phyloP scores from a whole-genome alignment of 2,329 filamentous ascomycete species.

The Colletotrichum musae region DNA sequence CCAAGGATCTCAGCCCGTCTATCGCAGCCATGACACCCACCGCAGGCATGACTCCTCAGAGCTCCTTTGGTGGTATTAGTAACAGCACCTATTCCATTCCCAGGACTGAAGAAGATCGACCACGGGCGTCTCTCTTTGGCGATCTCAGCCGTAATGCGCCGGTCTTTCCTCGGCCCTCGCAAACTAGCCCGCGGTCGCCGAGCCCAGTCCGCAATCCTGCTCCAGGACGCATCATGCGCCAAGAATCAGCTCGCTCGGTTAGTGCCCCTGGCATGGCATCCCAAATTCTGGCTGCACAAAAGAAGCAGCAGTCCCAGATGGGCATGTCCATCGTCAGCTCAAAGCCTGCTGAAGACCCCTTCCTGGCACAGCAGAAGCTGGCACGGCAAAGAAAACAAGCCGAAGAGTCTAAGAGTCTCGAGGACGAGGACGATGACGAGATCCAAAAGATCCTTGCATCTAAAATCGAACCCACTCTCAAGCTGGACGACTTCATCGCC shows the following conservation, averaged over 20 bases:
- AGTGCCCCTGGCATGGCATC: slow-evolving; percentile 73
- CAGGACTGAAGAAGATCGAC: slow-evolving; percentile 60
- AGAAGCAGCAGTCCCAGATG: slow-evolving; percentile 54
- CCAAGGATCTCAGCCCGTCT: slow-evolving; percentile 73
- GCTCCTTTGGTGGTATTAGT: slow-evolving; percentile 68
- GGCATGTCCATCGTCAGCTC: slow-evolving; percentile 58
- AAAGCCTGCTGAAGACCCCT: slow-evolving; percentile 60
- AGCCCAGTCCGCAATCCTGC: slow-evolving; percentile 76
- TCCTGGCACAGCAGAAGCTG: slow-evolving; percentile 65
- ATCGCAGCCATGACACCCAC: slow-evolving; percentile 61
- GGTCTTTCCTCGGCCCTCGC: slow-evolving; percentile 67
- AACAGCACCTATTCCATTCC: slow-evolving; percentile 64
- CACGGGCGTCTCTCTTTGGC: slow-evolving; percentile 66
- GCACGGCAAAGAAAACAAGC: slow-evolving; percentile 69
- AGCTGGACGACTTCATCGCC: slow-evolving; percentile 78
- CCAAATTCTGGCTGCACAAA: slow-evolving; percentile 61
- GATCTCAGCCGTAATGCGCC: slow-evolving; percentile 66
- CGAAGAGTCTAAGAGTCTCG: slow-evolving; percentile 69
- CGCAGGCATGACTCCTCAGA: slow-evolving; percentile 69
- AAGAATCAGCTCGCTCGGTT: slow-evolving; percentile 69
- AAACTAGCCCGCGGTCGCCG: slow-evolving; percentile 77
- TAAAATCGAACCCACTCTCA: slow-evolving; percentile 72
- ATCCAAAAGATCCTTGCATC: slow-evolving; percentile 74
- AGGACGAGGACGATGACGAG: slow-evolving; percentile 79
- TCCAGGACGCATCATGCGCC: slow-evolving; percentile 63